Conservation (phyloP, 805 yeast species). For the Myxozyma melibiosi region DNA sequence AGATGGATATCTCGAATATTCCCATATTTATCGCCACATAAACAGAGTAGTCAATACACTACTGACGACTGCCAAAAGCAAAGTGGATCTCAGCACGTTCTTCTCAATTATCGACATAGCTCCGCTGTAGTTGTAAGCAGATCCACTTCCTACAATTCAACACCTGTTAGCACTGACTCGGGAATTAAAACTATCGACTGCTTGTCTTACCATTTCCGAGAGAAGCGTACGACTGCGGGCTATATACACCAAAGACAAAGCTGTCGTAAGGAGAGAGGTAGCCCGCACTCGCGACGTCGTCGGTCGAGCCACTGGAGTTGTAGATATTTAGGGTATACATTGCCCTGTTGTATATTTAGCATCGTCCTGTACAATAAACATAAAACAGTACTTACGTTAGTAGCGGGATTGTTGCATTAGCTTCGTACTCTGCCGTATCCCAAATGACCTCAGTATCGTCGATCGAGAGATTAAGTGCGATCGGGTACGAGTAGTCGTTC, state of each 20-base stretch:
- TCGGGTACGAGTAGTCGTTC: slow-evolving; percentile 44
- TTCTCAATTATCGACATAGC: slow-evolving; percentile 19
- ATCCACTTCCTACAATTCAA: slow-evolving; percentile 11
- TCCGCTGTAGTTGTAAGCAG: slow-evolving; percentile 22
- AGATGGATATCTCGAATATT: background rate
- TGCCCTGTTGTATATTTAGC: slow-evolving; percentile 40
- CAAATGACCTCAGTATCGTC: slow-evolving; percentile 41
- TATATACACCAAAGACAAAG: slow-evolving; percentile 44
- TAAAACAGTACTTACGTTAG: slow-evolving; percentile 20
- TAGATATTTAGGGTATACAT: slow-evolving; percentile 44
- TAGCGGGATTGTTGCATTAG: slow-evolving; percentile 30
- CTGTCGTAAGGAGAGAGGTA: slow-evolving; percentile 38
- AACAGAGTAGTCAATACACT: slow-evolving; percentile 7
- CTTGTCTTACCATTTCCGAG: slow-evolving; percentile 15
- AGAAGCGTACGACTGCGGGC: slow-evolving; percentile 44
- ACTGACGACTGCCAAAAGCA: slow-evolving; percentile 9
- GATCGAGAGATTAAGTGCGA: slow-evolving; percentile 42
- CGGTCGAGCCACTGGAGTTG: slow-evolving; percentile 39
- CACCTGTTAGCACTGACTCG: background rate
- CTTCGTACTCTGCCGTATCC: slow-evolving; percentile 43
- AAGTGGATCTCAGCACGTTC: slow-evolving; percentile 12
- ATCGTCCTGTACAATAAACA: slow-evolving; percentile 1
- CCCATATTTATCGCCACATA: slow-evolving; percentile 12
- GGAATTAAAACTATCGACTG: background rate
- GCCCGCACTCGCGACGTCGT: slow-evolving; percentile 43